A percentile compares a stretch with the other conserved stretches of the same genome.
Evolutionary conservation across 108 stramenopile genomes (phyloP).

Genomic region (Skeletonema marinoi): DNA sequence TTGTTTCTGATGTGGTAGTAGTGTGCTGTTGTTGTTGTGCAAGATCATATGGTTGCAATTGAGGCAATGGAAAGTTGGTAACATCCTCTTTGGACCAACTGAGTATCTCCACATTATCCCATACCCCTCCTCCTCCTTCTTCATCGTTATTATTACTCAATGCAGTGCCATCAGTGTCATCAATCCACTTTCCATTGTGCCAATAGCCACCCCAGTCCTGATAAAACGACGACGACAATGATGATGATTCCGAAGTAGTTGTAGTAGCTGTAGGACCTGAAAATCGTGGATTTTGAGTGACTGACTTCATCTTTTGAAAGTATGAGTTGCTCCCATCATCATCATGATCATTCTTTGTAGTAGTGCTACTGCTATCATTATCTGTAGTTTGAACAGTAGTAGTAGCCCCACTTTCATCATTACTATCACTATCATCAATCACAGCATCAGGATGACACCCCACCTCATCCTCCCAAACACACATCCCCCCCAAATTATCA

Average conservation of each 20-base stretch:
- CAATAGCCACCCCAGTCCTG: constrained; percentile 45
- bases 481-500: not conserved
- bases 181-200: constrained; percentile 38
- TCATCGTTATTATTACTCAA: not conserved
- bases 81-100: not conserved
- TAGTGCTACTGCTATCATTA: not conserved
- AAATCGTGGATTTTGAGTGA: not conserved
- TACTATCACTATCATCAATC: not conserved
- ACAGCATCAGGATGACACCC: not conserved
- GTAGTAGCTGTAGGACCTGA: not conserved
- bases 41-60: not conserved
- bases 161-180: not conserved
- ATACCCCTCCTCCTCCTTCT: not conserved
- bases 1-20: not conserved
- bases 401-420: not conserved
- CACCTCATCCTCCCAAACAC: not conserved
- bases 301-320: not conserved
- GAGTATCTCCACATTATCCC: not conserved
- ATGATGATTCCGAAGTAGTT: not conserved
- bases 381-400: not conserved
- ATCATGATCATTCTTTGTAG: too few relatives aligned
- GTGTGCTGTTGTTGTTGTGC: not conserved
- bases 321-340: not conserved
- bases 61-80: not conserved
- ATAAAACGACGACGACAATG: not conserved